Percentiles rank a stretch among this genome's conserved stretches.
These are phyloP conservation scores for Malus orientalis DNA, from an alignment of 306 rosid species.

Conservation along the genomic window DNA sequence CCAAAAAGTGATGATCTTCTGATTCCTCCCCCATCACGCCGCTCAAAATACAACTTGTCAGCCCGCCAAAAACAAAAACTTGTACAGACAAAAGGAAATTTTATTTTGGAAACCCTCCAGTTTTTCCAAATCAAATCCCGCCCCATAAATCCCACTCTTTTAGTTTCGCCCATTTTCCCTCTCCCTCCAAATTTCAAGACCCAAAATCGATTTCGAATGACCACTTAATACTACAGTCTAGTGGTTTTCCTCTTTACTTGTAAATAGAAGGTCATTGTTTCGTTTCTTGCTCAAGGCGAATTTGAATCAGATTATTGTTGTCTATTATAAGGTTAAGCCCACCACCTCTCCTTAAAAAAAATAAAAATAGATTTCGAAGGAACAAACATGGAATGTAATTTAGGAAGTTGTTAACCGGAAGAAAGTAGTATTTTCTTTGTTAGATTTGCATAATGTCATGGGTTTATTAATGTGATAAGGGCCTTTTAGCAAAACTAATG, in stretches of 20 bases:
- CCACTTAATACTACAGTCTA: no score
- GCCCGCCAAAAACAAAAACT: not conserved
- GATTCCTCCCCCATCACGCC: not conserved
- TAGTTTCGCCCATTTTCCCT: not conserved
- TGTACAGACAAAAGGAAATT: not conserved
- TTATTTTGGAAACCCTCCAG: conserved; percentile 29
- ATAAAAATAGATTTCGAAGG: not conserved
- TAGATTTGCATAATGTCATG: not conserved
- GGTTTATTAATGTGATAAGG: not conserved
- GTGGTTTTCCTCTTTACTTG: no score
- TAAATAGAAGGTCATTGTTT: no score
- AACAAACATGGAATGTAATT: not conserved
- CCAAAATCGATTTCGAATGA: not conserved
- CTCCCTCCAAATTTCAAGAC: not conserved
- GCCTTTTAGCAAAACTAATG: not conserved
- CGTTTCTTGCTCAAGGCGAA: rapidly evolving
- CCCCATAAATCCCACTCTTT: no score
- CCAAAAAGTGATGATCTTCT: not conserved
- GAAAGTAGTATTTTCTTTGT: not conserved
- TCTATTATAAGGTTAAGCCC: no score
- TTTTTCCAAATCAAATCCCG: conserved; percentile 22
- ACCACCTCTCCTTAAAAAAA: no score
- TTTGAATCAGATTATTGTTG: no score
- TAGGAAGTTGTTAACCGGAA: not conserved
- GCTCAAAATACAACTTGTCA: not conserved